Conservation (phyloP, 768 basidiomycete genomes). For the Cyclocybe cylindracea region DNA sequence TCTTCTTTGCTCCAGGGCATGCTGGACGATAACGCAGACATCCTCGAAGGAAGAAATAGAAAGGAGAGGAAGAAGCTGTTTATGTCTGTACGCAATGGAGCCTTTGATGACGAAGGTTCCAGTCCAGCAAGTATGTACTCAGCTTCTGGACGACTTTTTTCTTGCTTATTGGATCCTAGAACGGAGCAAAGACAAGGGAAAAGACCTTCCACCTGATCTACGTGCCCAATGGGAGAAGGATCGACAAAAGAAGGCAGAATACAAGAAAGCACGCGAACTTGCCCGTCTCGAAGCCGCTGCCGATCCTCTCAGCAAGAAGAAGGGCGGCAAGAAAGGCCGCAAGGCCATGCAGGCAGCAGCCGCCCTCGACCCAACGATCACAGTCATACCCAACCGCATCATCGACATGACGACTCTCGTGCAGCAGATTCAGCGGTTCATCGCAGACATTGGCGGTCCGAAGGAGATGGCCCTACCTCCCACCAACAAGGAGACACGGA, state of each 20-base stretch:
- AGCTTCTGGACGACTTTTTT: neutral
- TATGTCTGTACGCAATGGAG: slow-evolving; percentile 59
- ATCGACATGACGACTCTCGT: slow-evolving; percentile 71
- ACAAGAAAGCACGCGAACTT: slow-evolving; percentile 61
- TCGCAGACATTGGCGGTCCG: slow-evolving; percentile 52
- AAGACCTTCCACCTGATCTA: slow-evolving; percentile 56
- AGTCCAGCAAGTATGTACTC: slow-evolving; percentile 52
- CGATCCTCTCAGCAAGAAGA: slow-evolving; percentile 63
- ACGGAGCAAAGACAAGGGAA: slow-evolving; percentile 54
- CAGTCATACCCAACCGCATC: slow-evolving; percentile 48
- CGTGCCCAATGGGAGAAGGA: slow-evolving; percentile 78
- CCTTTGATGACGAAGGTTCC: slow-evolving; percentile 38
- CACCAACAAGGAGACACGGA: slow-evolving; percentile 70
- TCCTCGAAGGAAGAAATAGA: slow-evolving; percentile 43
- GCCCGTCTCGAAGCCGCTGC: slow-evolving; percentile 57
- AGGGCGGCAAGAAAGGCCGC: slow-evolving; percentile 67
- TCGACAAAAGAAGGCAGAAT: slow-evolving; percentile 78
- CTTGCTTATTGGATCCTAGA: slow-evolving; percentile 17
- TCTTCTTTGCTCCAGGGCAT: slow-evolving; percentile 43
- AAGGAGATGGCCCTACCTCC: slow-evolving; percentile 72
- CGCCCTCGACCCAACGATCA: slow-evolving; percentile 46
- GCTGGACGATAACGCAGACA: slow-evolving; percentile 58
- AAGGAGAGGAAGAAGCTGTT: slow-evolving; percentile 60
- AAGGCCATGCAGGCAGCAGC: slow-evolving; percentile 68
- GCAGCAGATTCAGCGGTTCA: slow-evolving; percentile 69